Evolutionary conservation across 1,284 basidiomycete genomes (phyloP), one percentile per base, ranked within the genome.

Genomic region (Termitomyces sp.): DNA sequence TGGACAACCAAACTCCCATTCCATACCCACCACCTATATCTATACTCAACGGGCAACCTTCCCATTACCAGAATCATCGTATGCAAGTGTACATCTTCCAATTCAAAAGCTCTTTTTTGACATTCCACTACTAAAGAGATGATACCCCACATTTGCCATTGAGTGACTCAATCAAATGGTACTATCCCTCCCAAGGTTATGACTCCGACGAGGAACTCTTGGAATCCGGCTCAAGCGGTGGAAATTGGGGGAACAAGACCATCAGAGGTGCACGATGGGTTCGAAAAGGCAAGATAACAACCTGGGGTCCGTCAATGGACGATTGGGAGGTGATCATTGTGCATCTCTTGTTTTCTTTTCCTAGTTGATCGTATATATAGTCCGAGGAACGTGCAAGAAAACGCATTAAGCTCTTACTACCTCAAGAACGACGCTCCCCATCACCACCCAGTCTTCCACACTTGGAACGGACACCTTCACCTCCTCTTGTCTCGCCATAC

Each of bases 211-310:
- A 82, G 19, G 80, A 81, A 55, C 75, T 79, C 31, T 65, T 78
- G 26, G 65, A 69, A 54, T 67, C 70, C 53, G 74, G 70, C 49
- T 70, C 75, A 41, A 75, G 70, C 11, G 71, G 72, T 40, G 86
- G 89, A 33, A 91, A 91, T 60, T 91, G 88, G 88, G 88, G 89
- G 4, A 80, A 81, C 53, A 91, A 91, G 68, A 76, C 75, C 9
- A 67, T 75, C 52, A 80, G 79, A 62, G 81, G 81, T 28, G 81
- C 87, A 34, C 76, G 86, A 61, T 91, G 87, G 86, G 76, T 85
- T 42, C 79, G 87, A 14, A 80, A 75, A 63, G 87, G 88, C 35
- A 91, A 91, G 68, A 80, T 89, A 56, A 79, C 79, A 10, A 73
- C 83, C 13, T 91, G 88, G 88, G 87, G 86, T 21, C 86, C 89